phyloP scores from a whole-genome alignment of 768 basidiomycete species.

The Hygrophorus pudorinus region DNA sequence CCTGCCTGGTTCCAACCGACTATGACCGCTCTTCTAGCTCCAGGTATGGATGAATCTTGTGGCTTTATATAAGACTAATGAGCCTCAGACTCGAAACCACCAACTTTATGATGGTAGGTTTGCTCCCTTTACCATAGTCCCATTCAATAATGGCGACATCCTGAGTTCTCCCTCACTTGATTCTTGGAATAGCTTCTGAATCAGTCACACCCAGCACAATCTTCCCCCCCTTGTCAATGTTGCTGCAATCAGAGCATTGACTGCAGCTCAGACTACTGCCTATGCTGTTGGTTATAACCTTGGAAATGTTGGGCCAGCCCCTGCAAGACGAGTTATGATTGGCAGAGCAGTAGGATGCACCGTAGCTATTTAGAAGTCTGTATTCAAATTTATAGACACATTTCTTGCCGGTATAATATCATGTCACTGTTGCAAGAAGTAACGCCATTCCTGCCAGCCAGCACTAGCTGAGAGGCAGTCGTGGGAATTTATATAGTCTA shows the following conservation, averaged over 20 bases:
- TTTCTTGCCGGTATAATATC: no score
- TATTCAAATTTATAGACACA: no score
- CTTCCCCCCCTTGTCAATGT: slow-evolving; percentile 4
- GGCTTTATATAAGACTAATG: slow-evolving; percentile 3
- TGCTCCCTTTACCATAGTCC: slow-evolving; percentile 9
- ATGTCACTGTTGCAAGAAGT: no score
- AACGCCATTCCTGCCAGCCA: no score
- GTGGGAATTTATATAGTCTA: no score
- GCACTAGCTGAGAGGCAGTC: no score
- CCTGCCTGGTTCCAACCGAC: slow-evolving; percentile 11
- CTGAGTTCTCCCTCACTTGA: slow-evolving; percentile 7
- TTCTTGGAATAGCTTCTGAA: slow-evolving; percentile 1
- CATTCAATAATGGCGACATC: slow-evolving; percentile 12
- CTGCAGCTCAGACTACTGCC: not conserved
- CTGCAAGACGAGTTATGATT: slow-evolving; percentile 1
- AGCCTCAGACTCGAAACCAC: not conserved
- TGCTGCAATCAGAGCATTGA: slow-evolving; percentile 2
- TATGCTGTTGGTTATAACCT: slow-evolving; percentile 4
- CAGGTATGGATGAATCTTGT: slow-evolving; percentile 2
- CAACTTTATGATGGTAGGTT: slow-evolving; percentile 7
- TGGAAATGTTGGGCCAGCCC: not conserved
- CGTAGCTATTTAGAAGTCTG: not conserved
- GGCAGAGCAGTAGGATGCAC: slow-evolving; percentile 1
- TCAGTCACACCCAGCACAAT: slow-evolving; percentile 4
- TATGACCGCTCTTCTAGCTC: slow-evolving; percentile 5